These are phyloP conservation scores for Arthrobotrys iridis DNA, from an alignment of 2,329 filamentous ascomycete species.

Conservation along the genomic window DNA sequence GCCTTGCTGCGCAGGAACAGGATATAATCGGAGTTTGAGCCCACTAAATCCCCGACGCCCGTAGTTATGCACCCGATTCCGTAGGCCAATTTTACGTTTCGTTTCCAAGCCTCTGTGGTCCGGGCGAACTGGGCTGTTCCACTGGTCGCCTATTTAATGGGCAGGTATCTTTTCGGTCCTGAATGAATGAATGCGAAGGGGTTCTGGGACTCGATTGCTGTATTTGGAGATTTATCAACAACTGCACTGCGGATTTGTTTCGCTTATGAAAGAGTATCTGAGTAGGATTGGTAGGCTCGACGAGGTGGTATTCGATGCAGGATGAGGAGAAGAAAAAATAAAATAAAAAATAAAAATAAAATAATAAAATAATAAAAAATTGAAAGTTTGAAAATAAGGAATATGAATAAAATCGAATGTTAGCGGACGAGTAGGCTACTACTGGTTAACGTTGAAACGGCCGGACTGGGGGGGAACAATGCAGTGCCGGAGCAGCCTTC, in stretches of 20 bases:
- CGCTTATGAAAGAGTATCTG: slow-evolving; percentile 26
- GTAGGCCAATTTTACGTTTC: slow-evolving; percentile 24
- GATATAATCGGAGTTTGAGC: slow-evolving; percentile 54
- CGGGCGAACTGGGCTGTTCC: slow-evolving; percentile 9
- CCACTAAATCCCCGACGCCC: slow-evolving; percentile 52
- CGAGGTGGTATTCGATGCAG: slow-evolving; percentile 10
- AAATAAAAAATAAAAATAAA: neutral
- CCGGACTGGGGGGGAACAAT: neutral
- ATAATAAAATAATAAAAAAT: neutral
- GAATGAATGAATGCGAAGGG: slow-evolving; percentile 28
- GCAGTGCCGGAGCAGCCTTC: slow-evolving; percentile 1
- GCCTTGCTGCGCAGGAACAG: slow-evolving; percentile 36
- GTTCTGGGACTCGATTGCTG: slow-evolving; percentile 44
- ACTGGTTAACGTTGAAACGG: slow-evolving; percentile 5
- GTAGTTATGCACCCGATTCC: slow-evolving; percentile 42
- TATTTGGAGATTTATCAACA: slow-evolving; percentile 29
- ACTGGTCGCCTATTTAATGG: slow-evolving; percentile 39
- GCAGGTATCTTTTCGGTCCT: slow-evolving; percentile 18
- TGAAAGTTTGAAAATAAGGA: neutral
- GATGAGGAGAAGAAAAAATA: slow-evolving; percentile 5
- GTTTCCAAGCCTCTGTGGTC: slow-evolving; percentile 10
- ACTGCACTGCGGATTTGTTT: slow-evolving; percentile 35
- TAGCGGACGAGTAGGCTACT: neutral
- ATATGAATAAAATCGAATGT: slow-evolving; percentile 1
- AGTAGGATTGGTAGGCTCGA: neutral